phyloP scores from a whole-genome alignment of 2,329 filamentous ascomycete species.

The Blumeriella jaapii region DNA sequence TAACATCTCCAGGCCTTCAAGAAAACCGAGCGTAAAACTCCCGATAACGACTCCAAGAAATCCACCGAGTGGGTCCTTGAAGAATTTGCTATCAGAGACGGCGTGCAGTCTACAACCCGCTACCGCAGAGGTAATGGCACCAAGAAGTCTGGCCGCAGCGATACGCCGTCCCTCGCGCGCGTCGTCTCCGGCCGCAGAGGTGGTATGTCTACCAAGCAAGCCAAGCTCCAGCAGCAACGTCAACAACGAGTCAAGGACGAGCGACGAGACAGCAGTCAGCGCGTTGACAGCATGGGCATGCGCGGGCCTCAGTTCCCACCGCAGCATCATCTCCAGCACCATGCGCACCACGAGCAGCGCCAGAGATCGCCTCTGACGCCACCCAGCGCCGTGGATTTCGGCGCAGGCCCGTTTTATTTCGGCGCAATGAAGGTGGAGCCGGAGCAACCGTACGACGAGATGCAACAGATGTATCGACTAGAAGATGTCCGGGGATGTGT shows the following conservation, averaged over 20 bases:
- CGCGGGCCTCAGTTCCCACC: conserved; percentile 1
- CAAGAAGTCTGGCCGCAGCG: conserved; percentile 30
- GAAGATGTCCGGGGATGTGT: conserved; percentile 21
- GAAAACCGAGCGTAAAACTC: conserved; percentile 33
- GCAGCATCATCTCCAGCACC: not conserved
- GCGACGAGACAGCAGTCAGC: not conserved
- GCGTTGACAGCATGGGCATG: not conserved
- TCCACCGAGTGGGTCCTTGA: conserved; percentile 68
- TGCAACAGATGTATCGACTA: conserved; percentile 16
- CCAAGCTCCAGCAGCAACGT: conserved; percentile 15
- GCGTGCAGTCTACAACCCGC: conserved; percentile 77
- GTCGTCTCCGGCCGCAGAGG: conserved; percentile 21
- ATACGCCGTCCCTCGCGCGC: conserved; percentile 27
- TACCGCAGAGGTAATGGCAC: conserved; percentile 47
- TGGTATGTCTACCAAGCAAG: conserved; percentile 16
- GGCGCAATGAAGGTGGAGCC: conserved; percentile 14
- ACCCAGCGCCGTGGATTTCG: conserved; percentile 7
- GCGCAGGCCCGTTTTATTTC: conserved; percentile 12
- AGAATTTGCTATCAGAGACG: conserved; percentile 53
- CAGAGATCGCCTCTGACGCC: conserved; percentile 19
- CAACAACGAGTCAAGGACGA: conserved; percentile 5
- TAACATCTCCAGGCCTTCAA: conserved; percentile 38
- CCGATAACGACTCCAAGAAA: conserved; percentile 47
- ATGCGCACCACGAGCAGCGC: conserved; percentile 6
- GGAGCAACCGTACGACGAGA: conserved; percentile 17